Evolutionary conservation across 345 rosid genomes (phyloP), one percentile per base, ranked within the genome.

Genomic region (Mallotus nudiflorus): DNA sequence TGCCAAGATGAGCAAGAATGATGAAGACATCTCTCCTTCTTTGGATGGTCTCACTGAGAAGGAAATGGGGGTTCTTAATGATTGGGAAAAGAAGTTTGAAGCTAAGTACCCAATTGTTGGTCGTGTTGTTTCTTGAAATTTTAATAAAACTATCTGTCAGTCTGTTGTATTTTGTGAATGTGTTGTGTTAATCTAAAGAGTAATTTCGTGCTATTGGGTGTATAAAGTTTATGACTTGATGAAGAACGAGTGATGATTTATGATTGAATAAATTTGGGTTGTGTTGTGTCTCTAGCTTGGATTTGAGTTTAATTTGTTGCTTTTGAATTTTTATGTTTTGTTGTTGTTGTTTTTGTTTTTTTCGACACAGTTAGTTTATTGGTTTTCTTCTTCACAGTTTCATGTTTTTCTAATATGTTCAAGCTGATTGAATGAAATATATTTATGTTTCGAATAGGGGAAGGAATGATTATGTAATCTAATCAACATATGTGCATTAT

Each of bases 1-100:
- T 22, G 97, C 91, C 31, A 94, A 94, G 85, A 90, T 90, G 96
- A 94, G 97, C 85, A 94, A 90, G 87, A 88, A 85, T 74, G 92
- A 85, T 3, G 95, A 90, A 60, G 98, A 91, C 55, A 77, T 94
- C 19, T 29, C 75, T 69, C 71, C 92, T 59, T 84, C 90, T 28
- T 73, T 90, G 46, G 86, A 88, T 13, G 94, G 85, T 28, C 93
- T 93, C 62, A 51, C 91, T 20, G 95, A 88, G 55, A 89, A 94
- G 73, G 97, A 94, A 85, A 81, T 88, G 33, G 86, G 73, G 0
- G 89, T 91, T 35, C 96, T 89, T 37, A 64, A 82, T 50, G 95
- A 88, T 10, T 94, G 96, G 97, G 91, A 88, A 85, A 91, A 80
- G 84, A 91, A 93, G 77, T 93, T 91, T 40, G 90, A 82, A 75